A percentile compares a stretch with the other conserved stretches of the same genome.
phyloP scores from a whole-genome alignment of 208 protist species.

The Trypanosomatidae sp. region DNA sequence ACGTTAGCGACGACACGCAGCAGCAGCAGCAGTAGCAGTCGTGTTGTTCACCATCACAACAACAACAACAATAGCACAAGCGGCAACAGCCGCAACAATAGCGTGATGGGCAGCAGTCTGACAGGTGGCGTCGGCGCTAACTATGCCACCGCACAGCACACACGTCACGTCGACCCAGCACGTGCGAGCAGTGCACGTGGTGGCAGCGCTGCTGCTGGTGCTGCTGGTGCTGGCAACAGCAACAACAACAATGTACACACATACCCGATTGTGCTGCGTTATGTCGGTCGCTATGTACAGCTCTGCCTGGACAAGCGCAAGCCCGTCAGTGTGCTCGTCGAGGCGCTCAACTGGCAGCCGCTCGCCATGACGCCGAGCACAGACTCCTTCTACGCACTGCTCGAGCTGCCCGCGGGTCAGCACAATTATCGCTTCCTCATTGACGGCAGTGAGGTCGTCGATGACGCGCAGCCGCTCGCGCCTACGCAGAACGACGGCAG shows the following conservation, averaged over 20 bases:
- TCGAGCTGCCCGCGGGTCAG: slow-evolving; percentile 56
- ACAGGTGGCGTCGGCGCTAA: background rate
- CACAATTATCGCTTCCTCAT: slow-evolving; percentile 79
- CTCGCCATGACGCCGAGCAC: slow-evolving; percentile 71
- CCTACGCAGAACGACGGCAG: slow-evolving; percentile 4
- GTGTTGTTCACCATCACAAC: background rate
- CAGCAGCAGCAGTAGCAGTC: too few relatives aligned
- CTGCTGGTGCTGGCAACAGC: background rate
- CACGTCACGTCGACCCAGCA: slow-evolving; percentile 10
- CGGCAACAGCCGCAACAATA: slow-evolving; percentile 19
- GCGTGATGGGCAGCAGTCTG: slow-evolving; percentile 17
- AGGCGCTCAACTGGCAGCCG: slow-evolving; percentile 51
- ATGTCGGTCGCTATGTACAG: slow-evolving; percentile 45
- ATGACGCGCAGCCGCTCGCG: slow-evolving; percentile 55
- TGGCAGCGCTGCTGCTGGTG: background rate
- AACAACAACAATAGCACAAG: background rate
- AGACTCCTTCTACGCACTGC: slow-evolving; percentile 75
- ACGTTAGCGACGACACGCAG: too few relatives aligned
- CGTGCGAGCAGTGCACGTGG: slow-evolving; percentile 3
- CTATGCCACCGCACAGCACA: too few relatives aligned
- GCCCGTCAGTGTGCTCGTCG: slow-evolving; percentile 38
- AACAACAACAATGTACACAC: too few relatives aligned
- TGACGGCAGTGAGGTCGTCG: slow-evolving; percentile 49
- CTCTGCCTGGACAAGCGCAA: slow-evolving; percentile 23
- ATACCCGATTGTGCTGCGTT: slow-evolving; percentile 71